These are phyloP conservation scores for Nicotiana obtusifolia DNA, from an alignment of 257 asterid species.

Conservation along the genomic window DNA sequence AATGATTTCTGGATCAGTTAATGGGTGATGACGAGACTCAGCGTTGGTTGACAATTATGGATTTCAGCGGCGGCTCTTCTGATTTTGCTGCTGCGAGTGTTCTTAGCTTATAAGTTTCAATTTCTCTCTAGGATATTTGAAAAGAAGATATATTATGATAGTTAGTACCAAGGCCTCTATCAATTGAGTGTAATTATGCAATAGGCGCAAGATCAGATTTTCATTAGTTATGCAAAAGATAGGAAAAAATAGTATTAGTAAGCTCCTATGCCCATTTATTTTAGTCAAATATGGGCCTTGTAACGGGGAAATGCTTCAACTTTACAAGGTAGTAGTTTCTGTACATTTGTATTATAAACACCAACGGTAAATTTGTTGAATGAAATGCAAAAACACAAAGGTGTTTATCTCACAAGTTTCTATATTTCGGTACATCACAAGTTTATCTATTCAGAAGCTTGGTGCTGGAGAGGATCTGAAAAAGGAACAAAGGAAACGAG, in stretches of 20 bases:
- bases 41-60: slow-evolving; percentile 47
- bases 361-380: background rate
- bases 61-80: slow-evolving; percentile 36
- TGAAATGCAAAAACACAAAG: background rate
- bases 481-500: background rate
- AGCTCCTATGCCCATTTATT: background rate
- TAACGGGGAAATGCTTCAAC: background rate
- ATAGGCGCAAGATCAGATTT: too few species aligned
- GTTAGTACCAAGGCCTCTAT: background rate
- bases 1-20: background rate
- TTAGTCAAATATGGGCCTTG: background rate
- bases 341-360: background rate
- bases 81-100: slow-evolving; percentile 26
- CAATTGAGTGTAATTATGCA: too few species aligned
- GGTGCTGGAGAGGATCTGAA: too few species aligned
- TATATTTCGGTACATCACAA: background rate
- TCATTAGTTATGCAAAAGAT: background rate
- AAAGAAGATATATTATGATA: background rate
- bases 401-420: background rate
- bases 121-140: background rate
- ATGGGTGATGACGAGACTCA: slow-evolving; percentile 34
- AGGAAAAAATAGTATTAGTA: background rate
- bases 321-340: background rate
- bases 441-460: background rate
- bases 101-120: background rate